Base-by-base conservation (phyloP, 495 filamentous ascomycete genomes). In the Saxispiralis lemnorum region DNA sequence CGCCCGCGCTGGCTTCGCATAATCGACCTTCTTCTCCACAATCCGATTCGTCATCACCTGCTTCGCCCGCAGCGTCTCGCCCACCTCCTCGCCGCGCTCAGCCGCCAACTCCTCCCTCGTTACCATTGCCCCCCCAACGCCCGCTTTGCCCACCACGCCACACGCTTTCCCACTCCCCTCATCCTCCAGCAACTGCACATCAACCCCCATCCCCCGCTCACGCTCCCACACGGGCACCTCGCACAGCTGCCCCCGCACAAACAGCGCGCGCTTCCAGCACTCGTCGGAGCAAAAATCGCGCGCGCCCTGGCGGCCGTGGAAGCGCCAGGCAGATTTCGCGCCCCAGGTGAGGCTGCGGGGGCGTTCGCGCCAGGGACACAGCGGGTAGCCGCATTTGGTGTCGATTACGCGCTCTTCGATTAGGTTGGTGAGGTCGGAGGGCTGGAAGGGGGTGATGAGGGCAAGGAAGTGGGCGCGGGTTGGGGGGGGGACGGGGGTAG, bases 331-430 rank as follows among this genome's bases (percentile, higher is more conserved):
- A 60, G 92, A 84, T 9, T 88, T 51, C 51, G 78, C 71, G 41
- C 74, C 71, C 7, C 65, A 69, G n/a, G 70, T 66, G 10, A 79
- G 73, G 33, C 79, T 71, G 17, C 70, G 68, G 42, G 74, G 69
- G 16, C 68, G 63, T 9, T 4, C 24, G 24, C 24, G 24, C 2
- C 63, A 60, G 2, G 73, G 66, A 58, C 89, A 96, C 10, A 96
- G 67, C 0, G 72, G 61, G 58, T 94, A 96, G 0, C 85, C 88
- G 62, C 89, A 97, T 2, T 68, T 64, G 11, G 69, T 67, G 36
- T 79, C 72, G 51, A 80, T 78, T 53, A 88, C 88, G 46, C 89
- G 78, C 60, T 97, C 89, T 41, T 78, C 70, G 48, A 94, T 74
- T 13, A 95, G 59, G 46, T 78, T 76, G 51, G 93, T 81, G 64